These are phyloP conservation scores for Allomyces macrogynus DNA, from an alignment of 192 early-diverging fungal species.

Conservation along the genomic window DNA sequence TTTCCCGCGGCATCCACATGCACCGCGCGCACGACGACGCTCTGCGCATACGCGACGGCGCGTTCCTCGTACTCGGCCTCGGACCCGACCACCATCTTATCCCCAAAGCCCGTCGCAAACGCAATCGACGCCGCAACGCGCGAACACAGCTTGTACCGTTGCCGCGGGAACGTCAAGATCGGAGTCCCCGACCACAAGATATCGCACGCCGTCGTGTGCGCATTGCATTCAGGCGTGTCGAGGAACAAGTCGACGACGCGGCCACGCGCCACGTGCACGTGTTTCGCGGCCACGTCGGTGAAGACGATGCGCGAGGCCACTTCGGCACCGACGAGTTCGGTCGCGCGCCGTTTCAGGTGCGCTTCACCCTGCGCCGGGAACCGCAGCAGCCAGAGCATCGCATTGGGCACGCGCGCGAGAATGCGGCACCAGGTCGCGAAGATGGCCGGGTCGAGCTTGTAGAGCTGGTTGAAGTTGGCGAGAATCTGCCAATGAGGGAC, in stretches of 20 bases:
- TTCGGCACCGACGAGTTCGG: constrained; percentile 47
- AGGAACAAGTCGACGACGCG: constrained; percentile 79
- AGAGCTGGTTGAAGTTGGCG: constrained; percentile 93
- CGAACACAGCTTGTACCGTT: constrained; percentile 76
- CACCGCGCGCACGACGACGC: constrained; percentile 2
- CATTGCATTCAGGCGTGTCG: constrained; percentile 92
- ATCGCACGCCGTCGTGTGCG: constrained; percentile 86
- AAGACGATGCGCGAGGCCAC: constrained; percentile 67
- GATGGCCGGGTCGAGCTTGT: constrained; percentile 81
- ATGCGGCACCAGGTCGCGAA: constrained; percentile 74
- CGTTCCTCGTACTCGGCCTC: constrained; percentile 43
- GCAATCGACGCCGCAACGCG: constrained; percentile 74
- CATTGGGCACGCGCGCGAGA: constrained; percentile 53
- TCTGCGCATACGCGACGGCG: constrained; percentile 37
- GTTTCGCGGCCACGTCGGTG: constrained; percentile 65
- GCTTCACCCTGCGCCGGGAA: constrained; percentile 74
- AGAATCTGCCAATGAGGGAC: too few relatives aligned
- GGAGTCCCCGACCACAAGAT: constrained; percentile 89
- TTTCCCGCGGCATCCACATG: background rate
- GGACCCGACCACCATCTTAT: constrained; percentile 40
- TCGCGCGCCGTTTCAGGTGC: constrained; percentile 47
- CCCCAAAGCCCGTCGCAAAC: constrained; percentile 52
- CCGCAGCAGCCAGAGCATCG: constrained; percentile 74
- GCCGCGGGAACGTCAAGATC: constrained; percentile 68
- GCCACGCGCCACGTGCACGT: constrained; percentile 78